Percentiles rank a stretch among this genome's conserved stretches.
Evolutionary conservation across 1,139 yeast genomes (phyloP).

Genomic region (Diutina rugosa): DNA sequence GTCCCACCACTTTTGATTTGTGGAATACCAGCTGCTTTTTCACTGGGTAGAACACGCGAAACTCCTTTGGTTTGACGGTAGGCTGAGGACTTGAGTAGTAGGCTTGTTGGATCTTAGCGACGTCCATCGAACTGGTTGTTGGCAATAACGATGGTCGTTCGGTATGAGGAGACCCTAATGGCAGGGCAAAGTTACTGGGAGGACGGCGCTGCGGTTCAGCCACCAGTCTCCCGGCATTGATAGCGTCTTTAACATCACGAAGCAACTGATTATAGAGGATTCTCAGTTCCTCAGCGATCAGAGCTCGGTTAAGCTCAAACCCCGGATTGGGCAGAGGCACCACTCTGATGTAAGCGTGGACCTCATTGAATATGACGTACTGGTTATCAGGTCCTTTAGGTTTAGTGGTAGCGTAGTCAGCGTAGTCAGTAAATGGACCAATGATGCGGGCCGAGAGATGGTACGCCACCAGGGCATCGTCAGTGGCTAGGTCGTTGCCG

Average conservation of each 20-base stretch:
- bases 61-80: conserved; percentile 3
- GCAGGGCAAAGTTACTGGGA: conserved; percentile 1
- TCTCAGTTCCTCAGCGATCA: conserved; percentile 17
- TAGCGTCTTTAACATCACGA: conserved; percentile 14
- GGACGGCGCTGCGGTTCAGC: conserved; percentile 2
- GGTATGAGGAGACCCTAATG: conserved; percentile 9
- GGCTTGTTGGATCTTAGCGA: conserved; percentile 3
- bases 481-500: conserved; percentile 6
- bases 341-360: conserved; percentile 14
- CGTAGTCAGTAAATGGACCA: conserved; percentile 20
- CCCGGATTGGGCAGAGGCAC: conserved; percentile 15
- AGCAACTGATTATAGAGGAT: conserved; percentile 16
- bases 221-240: conserved; percentile 13
- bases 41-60: conserved; percentile 21
- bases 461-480: conserved; percentile 21
- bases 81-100: neutral
- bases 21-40: conserved; percentile 17
- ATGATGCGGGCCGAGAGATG: conserved; percentile 24
- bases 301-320: conserved; percentile 4
- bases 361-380: conserved; percentile 24
- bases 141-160: conserved; percentile 10
- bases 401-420: conserved; percentile 6
- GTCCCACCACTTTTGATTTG: conserved; percentile 21
- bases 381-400: conserved; percentile 13
- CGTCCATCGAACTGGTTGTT: neutral